Base-by-base conservation (phyloP, 176 grass and related monocot species). In the Aegilops umbellulata region DNA sequence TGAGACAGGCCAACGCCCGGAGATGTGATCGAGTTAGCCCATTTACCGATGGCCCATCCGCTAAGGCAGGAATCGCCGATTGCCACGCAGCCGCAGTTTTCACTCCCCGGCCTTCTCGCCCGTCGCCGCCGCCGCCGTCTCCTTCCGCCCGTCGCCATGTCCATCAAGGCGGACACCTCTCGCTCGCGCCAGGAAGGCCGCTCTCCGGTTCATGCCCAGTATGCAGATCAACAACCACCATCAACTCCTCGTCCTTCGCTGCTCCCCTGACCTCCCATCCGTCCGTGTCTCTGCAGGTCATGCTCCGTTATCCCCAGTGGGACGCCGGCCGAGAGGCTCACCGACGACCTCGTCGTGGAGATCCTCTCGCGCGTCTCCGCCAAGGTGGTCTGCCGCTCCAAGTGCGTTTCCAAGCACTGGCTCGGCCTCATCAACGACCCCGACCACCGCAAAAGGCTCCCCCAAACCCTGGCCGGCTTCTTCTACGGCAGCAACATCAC, bases 291-390 rank as follows among this genome's bases (percentile, higher is more conserved):
- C 15, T 8, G 55, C 55, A 58, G 55, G 2, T 46, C 11, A 0
- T 13, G 42, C 12, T 14, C 12, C 3, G 19, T 3, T 58, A 2
- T 58, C 55, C 7, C 55, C 55, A 58, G 7, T 20, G 7, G 20
- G 55, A 22, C 20, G 55, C 5, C 47, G 47, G 15, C 47, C 15
- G 47, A 6, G 15, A 51, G 14, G 47, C 83, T 85, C 25, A 41
- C 26, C 19, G 60, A 77, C 4, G 83, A 85, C 26, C 2, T 85
- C 17, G 0, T 85, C n/a, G 26, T 85, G 7, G 60, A 85, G 83
- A 65, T 51, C 15, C 47, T 51, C 47, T 51, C 47, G 47, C 15
- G 47, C 47, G 47, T 51, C 47, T 0, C 47, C 15, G 4, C 47
- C 47, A 51, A 17, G 47, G 3, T 9, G 23, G 0, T 84, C 2